Percentiles rank a stretch among this genome's conserved stretches.
Conservation (phyloP, 306 rosid genomes). For the Herpetospermum pedunculosum region DNA sequence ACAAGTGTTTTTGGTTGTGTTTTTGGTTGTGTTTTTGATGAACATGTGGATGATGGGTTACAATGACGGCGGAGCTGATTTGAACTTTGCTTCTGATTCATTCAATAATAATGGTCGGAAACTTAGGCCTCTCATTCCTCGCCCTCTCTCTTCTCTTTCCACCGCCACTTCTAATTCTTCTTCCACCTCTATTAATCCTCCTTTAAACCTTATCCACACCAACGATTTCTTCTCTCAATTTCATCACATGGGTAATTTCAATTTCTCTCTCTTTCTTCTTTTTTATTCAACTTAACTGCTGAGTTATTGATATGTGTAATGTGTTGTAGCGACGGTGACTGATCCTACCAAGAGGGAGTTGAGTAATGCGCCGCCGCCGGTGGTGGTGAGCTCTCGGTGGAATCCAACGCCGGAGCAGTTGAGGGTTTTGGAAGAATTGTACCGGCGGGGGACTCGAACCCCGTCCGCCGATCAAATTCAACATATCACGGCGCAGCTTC, state of each 20-base stretch:
- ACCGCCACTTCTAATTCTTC: constrained; percentile 18
- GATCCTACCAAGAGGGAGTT: constrained; percentile 57
- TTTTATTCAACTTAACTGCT: no score
- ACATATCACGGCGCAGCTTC: constrained; percentile 73
- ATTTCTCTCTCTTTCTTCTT: neutral
- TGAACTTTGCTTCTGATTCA: constrained; percentile 47
- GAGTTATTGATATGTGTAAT: no score
- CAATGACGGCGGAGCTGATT: constrained; percentile 51
- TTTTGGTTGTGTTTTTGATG: neutral
- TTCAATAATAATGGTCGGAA: constrained; percentile 53
- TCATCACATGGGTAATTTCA: constrained; percentile 48
- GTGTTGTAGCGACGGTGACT: constrained; percentile 21
- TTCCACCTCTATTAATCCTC: constrained; percentile 13
- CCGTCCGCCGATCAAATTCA: constrained; percentile 95
- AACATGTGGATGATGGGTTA: constrained; percentile 92
- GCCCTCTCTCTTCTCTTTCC: constrained; percentile 35
- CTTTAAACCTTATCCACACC: constrained; percentile 21
- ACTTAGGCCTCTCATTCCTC: constrained; percentile 71
- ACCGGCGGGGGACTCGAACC: constrained; percentile 73
- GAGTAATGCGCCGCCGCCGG: constrained; percentile 20
- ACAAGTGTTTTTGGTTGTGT: no score
- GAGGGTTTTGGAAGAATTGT: constrained; percentile 70
- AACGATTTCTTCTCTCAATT: constrained; percentile 49
- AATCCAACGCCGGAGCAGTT: constrained; percentile 91
- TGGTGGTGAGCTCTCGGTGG: constrained; percentile 91